These are phyloP conservation scores for Pseudocercospora musae DNA, from an alignment of 2,329 filamentous ascomycete genomes.

Conservation along the genomic window DNA sequence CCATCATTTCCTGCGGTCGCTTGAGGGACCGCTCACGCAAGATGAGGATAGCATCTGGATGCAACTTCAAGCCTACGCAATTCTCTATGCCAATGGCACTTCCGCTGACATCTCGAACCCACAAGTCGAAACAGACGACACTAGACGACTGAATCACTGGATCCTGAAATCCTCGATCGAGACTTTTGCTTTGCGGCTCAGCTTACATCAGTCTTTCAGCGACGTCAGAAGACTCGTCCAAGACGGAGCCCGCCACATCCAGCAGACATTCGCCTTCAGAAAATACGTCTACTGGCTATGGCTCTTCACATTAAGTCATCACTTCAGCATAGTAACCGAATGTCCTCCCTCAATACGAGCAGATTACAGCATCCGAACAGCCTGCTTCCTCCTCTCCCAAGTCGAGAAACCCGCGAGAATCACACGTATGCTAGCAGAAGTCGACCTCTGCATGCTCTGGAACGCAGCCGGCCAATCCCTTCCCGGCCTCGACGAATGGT, in stretches of 20 bases:
- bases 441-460: conserved; percentile 10
- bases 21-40: conserved; percentile 1
- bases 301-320: conserved; percentile 5
- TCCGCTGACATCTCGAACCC: conserved; percentile 5
- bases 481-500: conserved; percentile 4
- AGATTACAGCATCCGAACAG: conserved; percentile 3
- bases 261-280: not conserved
- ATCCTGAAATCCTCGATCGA: conserved; percentile 2
- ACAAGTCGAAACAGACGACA: not conserved
- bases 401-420: conserved; percentile 2
- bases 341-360: conserved; percentile 5
- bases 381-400: conserved; percentile 1
- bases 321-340: conserved; percentile 7
- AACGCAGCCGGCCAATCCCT: not conserved
- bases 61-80: conserved; percentile 9
- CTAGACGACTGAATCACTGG: conserved; percentile 8
- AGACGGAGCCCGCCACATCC: not conserved
- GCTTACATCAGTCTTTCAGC: not conserved
- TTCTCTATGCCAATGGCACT: conserved; percentile 3
- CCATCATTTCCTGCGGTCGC: not conserved
- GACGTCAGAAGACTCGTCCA: not conserved
- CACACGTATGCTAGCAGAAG: conserved; percentile 6
- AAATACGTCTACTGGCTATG: conserved; percentile 9
- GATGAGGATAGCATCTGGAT: conserved; percentile 6
- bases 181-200: conserved; percentile 3